Base-by-base conservation (phyloP, 805 yeast species). In the Lipomyces sp. region DNA sequence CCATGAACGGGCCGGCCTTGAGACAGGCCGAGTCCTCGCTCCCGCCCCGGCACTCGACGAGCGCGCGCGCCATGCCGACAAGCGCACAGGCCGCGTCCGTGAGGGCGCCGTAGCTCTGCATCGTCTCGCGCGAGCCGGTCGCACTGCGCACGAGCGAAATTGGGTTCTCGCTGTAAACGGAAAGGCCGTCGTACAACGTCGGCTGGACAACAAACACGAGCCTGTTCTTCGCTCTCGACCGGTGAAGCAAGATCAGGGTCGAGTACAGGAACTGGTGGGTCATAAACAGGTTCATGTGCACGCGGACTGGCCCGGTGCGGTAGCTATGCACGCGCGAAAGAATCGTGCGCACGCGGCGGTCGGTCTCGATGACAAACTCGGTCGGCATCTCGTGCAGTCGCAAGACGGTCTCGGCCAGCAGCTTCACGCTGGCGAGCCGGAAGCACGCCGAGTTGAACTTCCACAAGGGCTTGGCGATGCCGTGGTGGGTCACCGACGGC, bases 1-100 rank as follows among this genome's bases (percentile, higher is more conserved):
- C 54, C 57, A 49, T 49, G 23, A 53, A 45, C 31, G 57, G 54
- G n/a, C 45, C 51, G 43, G 49, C 19, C 31, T 24, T 47, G 23
- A 37, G n/a, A 13, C 37, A 18, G 19, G 57, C 57, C 3, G 22
- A n/a, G 13, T 53, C 54, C 39, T 53, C 54, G 28, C 43, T 39
- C 10, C 51, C 51, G 24, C 45, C 52, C 24, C 51, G 49, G 23
- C 51, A 45, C 21, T 53, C 57, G 22, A 49, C 45, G 6, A 50
- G 33, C 11, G 43, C 26, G n/a, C 36, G 33, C 1, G 47, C 14
- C 51, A 50, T 43, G 14, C 46, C 40, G 2, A 51, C 16, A 16
- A 49, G 4, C 18, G 46, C 56, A 19, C 22, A 14, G 22, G 48
- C 34, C 10, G 57, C 57, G 26, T 45, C 41, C 7, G 36, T 39